phyloP scores from a whole-genome alignment of 2,329 filamentous ascomycete genomes.

The Malbranchea cinnamomea region DNA sequence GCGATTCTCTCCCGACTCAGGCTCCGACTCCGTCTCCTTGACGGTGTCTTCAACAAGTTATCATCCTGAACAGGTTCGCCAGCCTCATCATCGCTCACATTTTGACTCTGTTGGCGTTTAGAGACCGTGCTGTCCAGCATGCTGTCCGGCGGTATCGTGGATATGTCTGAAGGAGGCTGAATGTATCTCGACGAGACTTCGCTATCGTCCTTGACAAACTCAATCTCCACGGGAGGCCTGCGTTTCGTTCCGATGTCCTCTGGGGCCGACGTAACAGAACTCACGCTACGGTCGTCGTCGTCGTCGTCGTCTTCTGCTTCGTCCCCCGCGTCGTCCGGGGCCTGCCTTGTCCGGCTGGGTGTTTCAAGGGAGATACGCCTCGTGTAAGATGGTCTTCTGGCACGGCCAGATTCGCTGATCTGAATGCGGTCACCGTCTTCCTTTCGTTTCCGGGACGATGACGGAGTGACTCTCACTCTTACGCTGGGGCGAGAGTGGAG shows the following conservation, averaged over 20 bases:
- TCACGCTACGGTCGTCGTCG: constrained; percentile 50
- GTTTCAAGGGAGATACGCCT: constrained; percentile 49
- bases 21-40: constrained; percentile 40
- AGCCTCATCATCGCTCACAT: constrained; percentile 43
- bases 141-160: constrained; percentile 61
- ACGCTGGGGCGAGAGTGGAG: constrained; percentile 66
- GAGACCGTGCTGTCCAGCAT: constrained; percentile 43
- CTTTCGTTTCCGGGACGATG: constrained; percentile 41
- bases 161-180: constrained; percentile 68
- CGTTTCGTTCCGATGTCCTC: constrained; percentile 62
- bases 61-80: constrained; percentile 7
- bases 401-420: constrained; percentile 65
- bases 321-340: constrained; percentile 21
- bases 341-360: constrained; percentile 23
- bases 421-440: constrained; percentile 59
- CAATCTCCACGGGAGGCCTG: constrained; percentile 67
- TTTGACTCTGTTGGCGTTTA: constrained; percentile 39
- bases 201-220: constrained; percentile 59
- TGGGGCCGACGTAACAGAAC: constrained; percentile 62
- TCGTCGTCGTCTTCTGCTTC: constrained; percentile 18
- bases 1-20: constrained; percentile 49
- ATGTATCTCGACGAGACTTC: constrained; percentile 54
- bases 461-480: constrained; percentile 64
- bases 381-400: constrained; percentile 55
- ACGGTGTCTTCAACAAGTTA: constrained; percentile 40